A percentile compares a stretch with the other conserved stretches of the same genome.
phyloP scores from a whole-genome alignment of 495 filamentous ascomycete species.

The Tuber umbilicatum region DNA sequence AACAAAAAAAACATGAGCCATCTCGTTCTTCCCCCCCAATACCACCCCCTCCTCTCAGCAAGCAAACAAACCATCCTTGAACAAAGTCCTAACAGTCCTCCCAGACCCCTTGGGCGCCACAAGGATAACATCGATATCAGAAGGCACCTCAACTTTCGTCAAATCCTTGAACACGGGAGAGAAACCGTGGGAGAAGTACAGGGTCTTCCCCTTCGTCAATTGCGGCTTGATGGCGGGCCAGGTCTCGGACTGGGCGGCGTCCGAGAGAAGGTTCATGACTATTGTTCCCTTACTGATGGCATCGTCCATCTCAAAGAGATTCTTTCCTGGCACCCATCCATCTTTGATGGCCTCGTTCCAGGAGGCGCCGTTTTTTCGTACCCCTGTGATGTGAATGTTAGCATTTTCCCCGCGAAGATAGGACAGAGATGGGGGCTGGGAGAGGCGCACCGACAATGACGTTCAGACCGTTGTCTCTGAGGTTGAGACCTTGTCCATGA shows the following conservation, averaged over 20 bases:
- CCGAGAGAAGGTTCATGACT: slow-evolving; percentile 96
- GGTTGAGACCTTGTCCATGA: slow-evolving; percentile 97
- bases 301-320: slow-evolving; percentile 94
- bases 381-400: slow-evolving; percentile 43
- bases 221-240: slow-evolving; percentile 97
- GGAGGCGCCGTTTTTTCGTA: slow-evolving; percentile 93
- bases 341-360: slow-evolving; percentile 97
- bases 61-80: slow-evolving; percentile 47
- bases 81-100: slow-evolving; percentile 94
- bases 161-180: slow-evolving; percentile 99
- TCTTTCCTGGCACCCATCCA: slow-evolving; percentile 96
- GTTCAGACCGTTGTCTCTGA: slow-evolving; percentile 97
- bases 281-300: slow-evolving; percentile 90
- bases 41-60: not conserved
- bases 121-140: slow-evolving; percentile 96
- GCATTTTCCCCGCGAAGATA: not conserved
- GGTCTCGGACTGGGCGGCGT: slow-evolving; percentile 95
- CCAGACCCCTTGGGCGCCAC: slow-evolving; percentile 98
- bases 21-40: slow-evolving; percentile 53
- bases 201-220: slow-evolving; percentile 97
- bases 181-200: slow-evolving; percentile 99
- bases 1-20: not conserved
- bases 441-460: slow-evolving; percentile 69
- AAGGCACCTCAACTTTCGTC: slow-evolving; percentile 96
- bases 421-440: not conserved